phyloP scores from a whole-genome alignment of 129 eudicot genomes.

The Oenanthe sinensis region DNA sequence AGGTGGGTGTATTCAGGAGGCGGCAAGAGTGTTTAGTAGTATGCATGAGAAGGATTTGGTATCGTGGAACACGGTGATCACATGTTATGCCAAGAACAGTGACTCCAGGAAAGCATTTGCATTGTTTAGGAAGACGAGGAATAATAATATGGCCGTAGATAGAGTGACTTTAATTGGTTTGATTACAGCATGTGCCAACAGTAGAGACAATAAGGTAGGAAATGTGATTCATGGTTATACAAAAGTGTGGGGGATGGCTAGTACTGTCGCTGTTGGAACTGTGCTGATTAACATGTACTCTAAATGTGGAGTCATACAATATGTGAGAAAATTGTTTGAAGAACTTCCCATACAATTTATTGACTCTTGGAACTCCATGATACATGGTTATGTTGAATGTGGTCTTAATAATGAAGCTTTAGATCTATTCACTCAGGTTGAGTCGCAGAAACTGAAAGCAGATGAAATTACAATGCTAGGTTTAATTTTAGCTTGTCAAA shows the following conservation, averaged over 20 bases:
- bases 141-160: slow-evolving; percentile 5
- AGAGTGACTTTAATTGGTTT: slow-evolving; percentile 22
- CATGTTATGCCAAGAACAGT: slow-evolving; percentile 14
- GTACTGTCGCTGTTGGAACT: slow-evolving; percentile 22
- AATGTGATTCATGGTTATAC: slow-evolving; percentile 21
- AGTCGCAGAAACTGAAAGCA: slow-evolving; percentile 14
- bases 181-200: slow-evolving; percentile 20
- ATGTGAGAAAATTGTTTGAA: slow-evolving; percentile 20
- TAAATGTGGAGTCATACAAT: slow-evolving; percentile 12
- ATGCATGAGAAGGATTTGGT: slow-evolving; percentile 25
- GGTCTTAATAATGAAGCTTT: slow-evolving; percentile 22
- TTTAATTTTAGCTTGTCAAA: slow-evolving; percentile 24
- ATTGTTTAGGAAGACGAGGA: slow-evolving; percentile 27
- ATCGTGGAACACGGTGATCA: slow-evolving; percentile 26
- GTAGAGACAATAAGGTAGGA: slow-evolving; percentile 10
- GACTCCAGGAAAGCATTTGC: slow-evolving; percentile 18
- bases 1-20: slow-evolving; percentile 12
- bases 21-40: slow-evolving; percentile 12
- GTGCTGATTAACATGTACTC: slow-evolving; percentile 30
- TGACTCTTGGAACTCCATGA: slow-evolving; percentile 28
- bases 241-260: slow-evolving; percentile 16
- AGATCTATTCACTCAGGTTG: slow-evolving; percentile 13
- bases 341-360: slow-evolving; percentile 24
- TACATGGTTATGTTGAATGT: slow-evolving; percentile 22
- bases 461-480: slow-evolving; percentile 30